Percentiles rank a stretch among this genome's conserved stretches.
Evolutionary conservation across 31 red algal species (phyloP).

Genomic region (Asparagopsis taxiformis): DNA sequence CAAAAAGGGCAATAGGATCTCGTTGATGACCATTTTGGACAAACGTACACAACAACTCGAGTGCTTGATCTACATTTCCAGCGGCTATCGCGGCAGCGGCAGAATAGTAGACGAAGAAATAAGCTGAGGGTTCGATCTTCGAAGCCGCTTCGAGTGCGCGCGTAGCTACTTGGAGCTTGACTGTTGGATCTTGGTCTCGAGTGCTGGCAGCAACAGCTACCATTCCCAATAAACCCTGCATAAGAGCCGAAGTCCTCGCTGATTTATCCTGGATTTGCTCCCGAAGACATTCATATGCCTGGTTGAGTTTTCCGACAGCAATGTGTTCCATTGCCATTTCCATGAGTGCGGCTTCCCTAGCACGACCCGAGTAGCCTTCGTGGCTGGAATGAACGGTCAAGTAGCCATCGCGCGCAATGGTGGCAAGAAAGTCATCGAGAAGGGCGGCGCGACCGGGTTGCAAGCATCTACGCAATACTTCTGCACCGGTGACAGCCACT

Average conservation of each 20-base stretch:
- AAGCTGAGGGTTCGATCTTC: slow-evolving; percentile 34
- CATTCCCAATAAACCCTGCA: slow-evolving; percentile 50
- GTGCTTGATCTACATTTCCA: slow-evolving; percentile 42
- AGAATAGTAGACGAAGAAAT: slow-evolving; percentile 59
- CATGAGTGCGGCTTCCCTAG: slow-evolving; percentile 33
- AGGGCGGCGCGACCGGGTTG: slow-evolving; percentile 16
- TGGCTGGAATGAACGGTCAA: slow-evolving; percentile 3
- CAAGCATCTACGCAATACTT: slow-evolving; percentile 45
- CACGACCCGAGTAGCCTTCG: slow-evolving; percentile 31
- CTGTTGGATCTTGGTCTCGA: slow-evolving; percentile 29
- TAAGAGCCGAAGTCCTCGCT: slow-evolving; percentile 21
- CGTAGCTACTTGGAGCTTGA: slow-evolving; percentile 28
- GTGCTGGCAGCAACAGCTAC: slow-evolving; percentile 43
- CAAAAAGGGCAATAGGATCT: slow-evolving; percentile 54
- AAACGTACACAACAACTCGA: slow-evolving; percentile 37
- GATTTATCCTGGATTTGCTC: slow-evolving; percentile 37
- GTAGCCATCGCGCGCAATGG: slow-evolving; percentile 50
- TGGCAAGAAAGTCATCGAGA: slow-evolving; percentile 54
- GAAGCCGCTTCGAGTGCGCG: slow-evolving; percentile 28
- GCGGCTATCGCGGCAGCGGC: slow-evolving; percentile 52
- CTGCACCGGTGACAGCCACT: slow-evolving; percentile 46
- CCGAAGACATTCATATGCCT: slow-evolving; percentile 30
- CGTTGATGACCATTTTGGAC: slow-evolving; percentile 19
- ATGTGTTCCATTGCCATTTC: slow-evolving; percentile 27
- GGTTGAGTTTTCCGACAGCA: slow-evolving; percentile 14